Base-by-base conservation (phyloP, 2,329 filamentous ascomycete species). In the Cladophialophora yegresii region DNA sequence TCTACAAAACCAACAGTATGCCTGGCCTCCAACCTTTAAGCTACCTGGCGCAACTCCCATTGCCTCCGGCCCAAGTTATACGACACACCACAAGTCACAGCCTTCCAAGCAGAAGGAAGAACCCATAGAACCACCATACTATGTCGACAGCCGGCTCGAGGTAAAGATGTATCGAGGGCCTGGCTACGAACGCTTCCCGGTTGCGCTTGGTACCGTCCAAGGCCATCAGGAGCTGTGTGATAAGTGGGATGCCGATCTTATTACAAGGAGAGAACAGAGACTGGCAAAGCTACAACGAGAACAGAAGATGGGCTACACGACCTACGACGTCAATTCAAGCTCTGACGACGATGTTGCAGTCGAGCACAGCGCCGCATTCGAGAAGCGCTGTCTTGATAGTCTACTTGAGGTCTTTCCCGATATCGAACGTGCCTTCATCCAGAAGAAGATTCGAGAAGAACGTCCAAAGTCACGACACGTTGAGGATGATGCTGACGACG, bases 321-420 rank as follows among this genome's bases (percentile, higher is more conserved):
- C 58, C 59, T 28, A 32, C 58, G 7, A 51, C 61, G 23, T 51
- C 9, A 53, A n/a, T 13, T 60, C 53, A 23, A 43, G 62, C 16
- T 60, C 65, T 9, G 62, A 55, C 26, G 61, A 70, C n/a, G 59
- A 63, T 4, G n/a, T 30, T 9, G 45, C 49, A 26, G 43, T 26
- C 33, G 49, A 62, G 8, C 54, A 22, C n/a, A 33, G 53, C 2
- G 36, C 49, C 53, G 53, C 22, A 3, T 45, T 45, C 28, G 62
- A 68, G 43, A 49, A 66, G 12, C 23, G 58, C 45, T 73, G 75
- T 56, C 71, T 81, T 20, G 66, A 69, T 8, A 71, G 73, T n/a
- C 70, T 83, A 20, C 43, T 79, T 4, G 71, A 73, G 10, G 69
- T 83, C 8, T 83, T 84, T 60, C 82, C 82, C 8, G 80, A 79